Base-by-base conservation (phyloP, 2,329 filamentous ascomycete genomes). In the Epichloe glyceriae region DNA sequence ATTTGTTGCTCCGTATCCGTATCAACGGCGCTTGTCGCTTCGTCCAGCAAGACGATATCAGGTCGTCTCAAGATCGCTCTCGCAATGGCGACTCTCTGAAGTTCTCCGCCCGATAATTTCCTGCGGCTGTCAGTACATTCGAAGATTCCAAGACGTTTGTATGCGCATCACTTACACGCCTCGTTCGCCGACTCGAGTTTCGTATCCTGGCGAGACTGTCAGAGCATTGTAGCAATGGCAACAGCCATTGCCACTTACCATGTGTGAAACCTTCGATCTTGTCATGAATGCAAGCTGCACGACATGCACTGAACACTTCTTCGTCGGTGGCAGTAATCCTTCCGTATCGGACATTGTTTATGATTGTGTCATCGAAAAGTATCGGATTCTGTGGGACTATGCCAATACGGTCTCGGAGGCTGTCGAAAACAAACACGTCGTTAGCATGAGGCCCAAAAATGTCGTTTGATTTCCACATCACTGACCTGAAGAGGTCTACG, bases 21-120 rank as follows among this genome's bases (percentile, higher is more conserved):
- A 54, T 88, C 82, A 52, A 91, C 82, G 6, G 86, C 82, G 38
- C 84, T 88, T 4, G 88, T 89, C 1, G 86, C 83, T 64, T 90
- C 86, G 56, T 91, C 86, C 1, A 91, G 74, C 39, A 91, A 74
- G 10, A 91, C 79, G 53, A 90, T 82, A 51, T 86, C 81, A 0
- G 86, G 85, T 52, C 78, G 76, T 64, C 87, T 86, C 56, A 90
- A 70, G 46, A 91, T 76, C 1, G 86, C 84, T 26, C 86, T 78
- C 7, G 82, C 82, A 60, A 85, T 85, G 5, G 82, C 81, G 30
- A 85, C 74, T 45, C 82, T 76, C 58, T 85, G 82, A 5, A 83
- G 65, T 60, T 85, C 81, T 22, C 82, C 82, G 1, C 82, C 82
- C 4, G 81, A 85, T 2, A 85, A 66, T 68, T 80, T 81, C 49